These are phyloP conservation scores for Coccomyxa sp. DNA, from an alignment of 139 green algal species.

Conservation along the genomic window DNA sequence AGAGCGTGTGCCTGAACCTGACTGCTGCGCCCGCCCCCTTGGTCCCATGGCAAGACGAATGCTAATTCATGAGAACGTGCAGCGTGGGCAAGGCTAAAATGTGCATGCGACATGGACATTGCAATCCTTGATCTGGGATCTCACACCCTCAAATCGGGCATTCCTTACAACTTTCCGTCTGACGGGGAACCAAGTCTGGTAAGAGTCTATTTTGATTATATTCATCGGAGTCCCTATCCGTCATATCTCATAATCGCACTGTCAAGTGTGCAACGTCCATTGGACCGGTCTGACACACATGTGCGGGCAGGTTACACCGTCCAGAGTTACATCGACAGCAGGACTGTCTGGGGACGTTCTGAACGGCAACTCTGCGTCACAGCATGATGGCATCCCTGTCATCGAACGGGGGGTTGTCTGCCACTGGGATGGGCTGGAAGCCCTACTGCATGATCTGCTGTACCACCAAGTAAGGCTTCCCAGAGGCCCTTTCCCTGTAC, in stretches of 20 bases:
- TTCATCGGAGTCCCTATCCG: too few species aligned
- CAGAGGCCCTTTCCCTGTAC: background rate
- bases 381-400: background rate
- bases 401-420: background rate
- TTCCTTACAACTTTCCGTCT: conserved; percentile 46
- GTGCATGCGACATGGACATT: too few species aligned
- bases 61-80: too few species aligned
- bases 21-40: too few species aligned
- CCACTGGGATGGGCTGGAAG: conserved; percentile 63
- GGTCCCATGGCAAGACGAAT: too few species aligned
- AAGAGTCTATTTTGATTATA: too few species aligned
- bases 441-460: conserved; percentile 57
- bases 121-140: conserved; percentile 63
- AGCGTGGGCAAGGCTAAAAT: too few species aligned
- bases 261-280: background rate
- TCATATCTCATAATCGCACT: too few species aligned
- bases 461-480: conserved; percentile 54
- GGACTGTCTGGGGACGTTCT: background rate
- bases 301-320: background rate
- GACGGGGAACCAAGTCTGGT: conserved; percentile 59
- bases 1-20: too few species aligned
- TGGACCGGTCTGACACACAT: background rate
- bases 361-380: background rate
- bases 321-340: background rate
- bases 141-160: conserved; percentile 61